Base-by-base conservation (phyloP, 352 stramenopile genomes). In the Phytophthora cajani region DNA sequence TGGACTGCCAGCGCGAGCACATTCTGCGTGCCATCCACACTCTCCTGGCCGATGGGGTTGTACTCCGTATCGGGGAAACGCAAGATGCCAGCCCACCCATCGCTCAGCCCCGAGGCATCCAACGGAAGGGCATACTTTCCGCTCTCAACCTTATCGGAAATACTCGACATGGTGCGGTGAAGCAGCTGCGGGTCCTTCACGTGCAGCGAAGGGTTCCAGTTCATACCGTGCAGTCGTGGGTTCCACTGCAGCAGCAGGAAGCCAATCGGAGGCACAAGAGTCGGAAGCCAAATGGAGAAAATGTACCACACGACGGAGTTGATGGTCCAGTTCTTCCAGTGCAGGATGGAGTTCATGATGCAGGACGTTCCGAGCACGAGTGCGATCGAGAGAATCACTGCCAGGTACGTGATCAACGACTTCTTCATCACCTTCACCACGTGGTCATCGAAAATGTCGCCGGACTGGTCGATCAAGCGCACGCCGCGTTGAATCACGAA, bases 201-300 rank as follows among this genome's bases (percentile, higher is more conserved):
- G 46, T 88, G 77, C 30, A 88, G 56, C 12, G 81, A 85, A 21
- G 80, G 75, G 58, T 85, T 89, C 76, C 80, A 91, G 49, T 89
- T 90, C 72, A 88, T 84, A n/a, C 80, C 80, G 38, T 93, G 84
- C 10, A 94, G 67, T 1, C 87, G 80, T 8, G 88, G 83, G 60
- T 94, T 96, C 88, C 88, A 96, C 66, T 94, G 87, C n/a, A 96
- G 72, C 9, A 94, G 50, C 23, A 96, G 71, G 72, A 94, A 96
- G 0, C 85, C 88, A 17, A 88, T 79, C 2, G 87, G 82, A 27
- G 88, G 88, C 4, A 94, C 78, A 16, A 96, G 42, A 12, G 82
- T 94, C 21, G 85, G 87, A 19, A 94, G 72, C 84, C 86, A 96
- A 51, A 94, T 82, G 10, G 80, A 91, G 55, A 94, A 90, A 25